Evolutionary conservation across 768 basidiomycete genomes (phyloP).

Genomic region (Cystoderma amianthinum): DNA sequence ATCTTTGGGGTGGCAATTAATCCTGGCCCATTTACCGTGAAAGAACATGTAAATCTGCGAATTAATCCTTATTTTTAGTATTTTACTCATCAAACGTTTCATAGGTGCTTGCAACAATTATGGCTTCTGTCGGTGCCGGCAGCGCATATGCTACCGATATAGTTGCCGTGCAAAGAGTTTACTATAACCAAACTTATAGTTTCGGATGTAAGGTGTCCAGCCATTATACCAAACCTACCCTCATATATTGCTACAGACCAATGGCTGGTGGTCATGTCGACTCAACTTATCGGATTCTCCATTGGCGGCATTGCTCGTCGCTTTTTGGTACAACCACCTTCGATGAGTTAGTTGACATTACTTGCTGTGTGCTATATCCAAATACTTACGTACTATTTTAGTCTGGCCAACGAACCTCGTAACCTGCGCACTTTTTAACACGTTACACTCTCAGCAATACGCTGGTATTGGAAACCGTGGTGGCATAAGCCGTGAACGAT

Average conservation of each 20-base stretch:
- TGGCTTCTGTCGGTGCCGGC: conserved; percentile 28
- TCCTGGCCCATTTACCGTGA: conserved; percentile 68
- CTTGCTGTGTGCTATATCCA: background rate
- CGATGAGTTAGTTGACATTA: conserved; percentile 47
- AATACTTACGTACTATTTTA: conserved; percentile 31
- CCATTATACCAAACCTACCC: background rate
- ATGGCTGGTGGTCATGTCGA: conserved; percentile 74
- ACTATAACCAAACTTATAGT: conserved; percentile 58
- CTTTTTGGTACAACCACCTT: conserved; percentile 69
- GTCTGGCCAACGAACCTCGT: conserved; percentile 79
- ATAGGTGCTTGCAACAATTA: conserved; percentile 52
- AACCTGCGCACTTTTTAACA: conserved; percentile 73
- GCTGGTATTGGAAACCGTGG: conserved; percentile 57
- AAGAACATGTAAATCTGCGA: conserved; percentile 51
- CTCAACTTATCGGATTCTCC: conserved; percentile 77
- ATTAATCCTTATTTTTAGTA: conserved; percentile 13
- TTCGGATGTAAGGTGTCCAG: conserved; percentile 34
- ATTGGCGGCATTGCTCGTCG: conserved; percentile 67
- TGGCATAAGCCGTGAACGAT: conserved; percentile 68
- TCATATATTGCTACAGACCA: conserved; percentile 40
- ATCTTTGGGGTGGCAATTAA: conserved; percentile 49
- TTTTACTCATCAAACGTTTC: conserved; percentile 3
- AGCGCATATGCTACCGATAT: conserved; percentile 75
- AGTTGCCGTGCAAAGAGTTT: conserved; percentile 70
- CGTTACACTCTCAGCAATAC: conserved; percentile 67